phyloP scores from a whole-genome alignment of 2,329 filamentous ascomycete genomes.

The Hypoxylon sp. region DNA sequence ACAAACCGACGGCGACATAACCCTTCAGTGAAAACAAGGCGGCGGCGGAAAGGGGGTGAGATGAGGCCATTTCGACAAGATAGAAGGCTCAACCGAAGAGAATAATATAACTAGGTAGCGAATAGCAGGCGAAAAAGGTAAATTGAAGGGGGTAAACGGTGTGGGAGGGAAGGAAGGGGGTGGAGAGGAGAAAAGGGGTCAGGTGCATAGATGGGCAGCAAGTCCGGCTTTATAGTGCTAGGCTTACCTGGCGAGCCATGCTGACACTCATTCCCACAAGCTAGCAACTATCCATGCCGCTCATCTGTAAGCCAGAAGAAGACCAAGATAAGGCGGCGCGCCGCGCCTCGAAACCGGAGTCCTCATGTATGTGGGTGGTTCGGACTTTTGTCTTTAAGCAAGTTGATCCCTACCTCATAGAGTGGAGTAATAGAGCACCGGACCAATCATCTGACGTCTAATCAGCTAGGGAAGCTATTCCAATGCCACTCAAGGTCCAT shows the following conservation, averaged over 20 bases:
- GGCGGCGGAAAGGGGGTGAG: conserved; percentile 49
- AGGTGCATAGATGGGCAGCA: background rate
- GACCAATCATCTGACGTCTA: conserved; percentile 20
- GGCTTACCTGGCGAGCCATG: conserved; percentile 4
- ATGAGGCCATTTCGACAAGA: conserved; percentile 36
- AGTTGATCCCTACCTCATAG: background rate
- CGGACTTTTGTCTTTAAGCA: background rate
- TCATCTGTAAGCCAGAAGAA: background rate
- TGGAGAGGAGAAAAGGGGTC: conserved; percentile 26
- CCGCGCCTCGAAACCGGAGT: conserved; percentile 6
- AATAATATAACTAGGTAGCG: background rate
- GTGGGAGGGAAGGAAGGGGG: conserved; percentile 10
- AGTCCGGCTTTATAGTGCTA: conserved; percentile 23
- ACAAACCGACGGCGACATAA: conserved; percentile 49
- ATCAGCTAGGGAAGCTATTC: conserved; percentile 5
- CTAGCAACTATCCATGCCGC: conserved; percentile 1
- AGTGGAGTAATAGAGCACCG: background rate
- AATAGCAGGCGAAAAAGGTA: background rate
- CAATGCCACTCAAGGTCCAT: no score
- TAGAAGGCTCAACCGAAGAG: background rate
- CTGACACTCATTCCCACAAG: conserved; percentile 6
- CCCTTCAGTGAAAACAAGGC: conserved; percentile 46
- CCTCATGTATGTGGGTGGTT: conserved; percentile 13
- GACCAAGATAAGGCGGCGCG: background rate
- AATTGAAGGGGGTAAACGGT: background rate